Conservation (phyloP, 75 land plant species). For the Picea glauca region DNA sequence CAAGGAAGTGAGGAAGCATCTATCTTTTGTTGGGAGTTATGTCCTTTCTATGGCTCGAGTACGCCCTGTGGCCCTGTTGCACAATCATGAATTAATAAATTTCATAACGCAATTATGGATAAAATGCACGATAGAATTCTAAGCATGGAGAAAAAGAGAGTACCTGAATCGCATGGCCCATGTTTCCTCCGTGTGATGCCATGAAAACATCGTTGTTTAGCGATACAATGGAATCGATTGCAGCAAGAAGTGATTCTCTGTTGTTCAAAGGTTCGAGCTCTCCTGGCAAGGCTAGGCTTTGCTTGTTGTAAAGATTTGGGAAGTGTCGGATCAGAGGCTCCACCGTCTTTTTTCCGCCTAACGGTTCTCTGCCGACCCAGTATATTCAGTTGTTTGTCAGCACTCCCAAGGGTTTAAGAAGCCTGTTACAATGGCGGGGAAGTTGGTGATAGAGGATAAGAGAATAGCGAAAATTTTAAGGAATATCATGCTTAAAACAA, state of each 20-base stretch:
- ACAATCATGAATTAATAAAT: too few species aligned
- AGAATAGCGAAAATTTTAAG: too few species aligned
- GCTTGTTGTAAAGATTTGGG: slow-evolving; percentile 70
- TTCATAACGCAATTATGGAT: not conserved
- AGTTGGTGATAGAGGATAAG: too few species aligned
- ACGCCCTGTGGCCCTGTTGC: slow-evolving; percentile 69
- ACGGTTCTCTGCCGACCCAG: slow-evolving; percentile 81
- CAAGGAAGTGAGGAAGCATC: slow-evolving; percentile 50
- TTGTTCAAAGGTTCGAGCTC: slow-evolving; percentile 60
- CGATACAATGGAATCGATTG: slow-evolving; percentile 72
- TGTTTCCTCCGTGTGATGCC: slow-evolving; percentile 90
- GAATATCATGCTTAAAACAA: too few species aligned
- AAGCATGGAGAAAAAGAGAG: not conserved
- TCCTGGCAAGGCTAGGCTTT: slow-evolving; percentile 48
- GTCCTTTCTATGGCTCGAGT: slow-evolving; percentile 63
- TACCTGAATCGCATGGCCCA: slow-evolving; percentile 72
- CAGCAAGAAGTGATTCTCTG: slow-evolving; percentile 70
- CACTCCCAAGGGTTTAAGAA: slow-evolving; percentile 27
- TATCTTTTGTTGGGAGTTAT: slow-evolving; percentile 79
- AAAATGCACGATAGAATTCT: not conserved
- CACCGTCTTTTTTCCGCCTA: slow-evolving; percentile 60
- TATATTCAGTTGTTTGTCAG: slow-evolving; percentile 55
- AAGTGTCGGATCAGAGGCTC: too few species aligned
- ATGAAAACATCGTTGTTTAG: slow-evolving; percentile 77
- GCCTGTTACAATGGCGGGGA: slow-evolving; percentile 20